A percentile compares a stretch with the other conserved stretches of the same genome.
These are phyloP conservation scores for Starmera quercuum DNA, from an alignment of 805 yeast genomes.

Conservation along the genomic window DNA sequence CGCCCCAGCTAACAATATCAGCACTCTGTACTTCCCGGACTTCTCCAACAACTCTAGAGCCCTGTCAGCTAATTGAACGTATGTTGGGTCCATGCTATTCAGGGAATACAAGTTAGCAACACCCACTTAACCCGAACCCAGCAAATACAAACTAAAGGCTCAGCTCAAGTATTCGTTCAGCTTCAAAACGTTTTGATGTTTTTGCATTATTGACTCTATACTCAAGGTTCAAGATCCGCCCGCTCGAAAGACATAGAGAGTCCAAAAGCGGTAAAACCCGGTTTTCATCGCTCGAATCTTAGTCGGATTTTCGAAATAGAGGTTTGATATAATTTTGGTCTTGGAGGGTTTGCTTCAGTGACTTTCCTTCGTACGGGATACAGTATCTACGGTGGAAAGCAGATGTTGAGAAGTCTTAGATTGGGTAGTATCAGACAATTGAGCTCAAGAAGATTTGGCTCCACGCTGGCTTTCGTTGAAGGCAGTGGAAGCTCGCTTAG, in stretches of 20 bases:
- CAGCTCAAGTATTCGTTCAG: no score
- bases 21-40: slow-evolving; percentile 32
- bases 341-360: no score
- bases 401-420: slow-evolving; percentile 9
- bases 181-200: no score
- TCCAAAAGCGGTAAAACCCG: no score
- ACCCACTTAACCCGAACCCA: no score
- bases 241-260: no score
- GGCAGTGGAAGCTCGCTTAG: not conserved
- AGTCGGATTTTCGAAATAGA: no score
- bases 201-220: no score
- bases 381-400: not conserved
- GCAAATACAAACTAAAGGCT: no score
- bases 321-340: no score
- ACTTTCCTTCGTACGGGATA: not conserved
- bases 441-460: slow-evolving; percentile 36
- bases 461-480: slow-evolving; percentile 32
- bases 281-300: no score
- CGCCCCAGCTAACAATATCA: slow-evolving; percentile 61
- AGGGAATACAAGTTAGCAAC: not conserved
- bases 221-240: no score
- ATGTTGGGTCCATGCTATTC: slow-evolving; percentile 20
- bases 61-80: slow-evolving; percentile 22
- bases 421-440: not conserved
- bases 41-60: slow-evolving; percentile 20